Evolutionary conservation across 2,329 filamentous ascomycete species (phyloP).

Genomic region (Cercospora beticola): DNA sequence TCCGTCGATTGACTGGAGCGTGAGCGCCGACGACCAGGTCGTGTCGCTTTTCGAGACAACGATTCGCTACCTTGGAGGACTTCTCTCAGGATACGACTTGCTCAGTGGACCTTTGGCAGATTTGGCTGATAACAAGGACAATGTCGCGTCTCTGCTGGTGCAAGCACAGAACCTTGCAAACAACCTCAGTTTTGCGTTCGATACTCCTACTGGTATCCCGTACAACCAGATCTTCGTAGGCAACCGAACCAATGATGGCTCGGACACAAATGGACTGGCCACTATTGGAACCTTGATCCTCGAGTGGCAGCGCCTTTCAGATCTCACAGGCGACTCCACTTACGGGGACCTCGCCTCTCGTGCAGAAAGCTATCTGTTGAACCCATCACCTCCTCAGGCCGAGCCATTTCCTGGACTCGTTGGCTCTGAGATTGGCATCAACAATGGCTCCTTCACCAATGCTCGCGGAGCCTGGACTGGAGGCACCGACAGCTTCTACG

Average conservation of each 20-base stretch:
- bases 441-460: constrained; percentile 66
- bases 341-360: constrained; percentile 68
- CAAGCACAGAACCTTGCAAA: constrained; percentile 71
- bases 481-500: constrained; percentile 78
- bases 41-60: constrained; percentile 88
- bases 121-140: constrained; percentile 33
- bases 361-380: constrained; percentile 64
- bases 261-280: constrained; percentile 67
- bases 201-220: constrained; percentile 73
- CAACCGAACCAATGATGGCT: constrained; percentile 47
- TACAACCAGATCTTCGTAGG: constrained; percentile 66
- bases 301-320: constrained; percentile 79
- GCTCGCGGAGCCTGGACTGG: constrained; percentile 69
- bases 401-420: constrained; percentile 78
- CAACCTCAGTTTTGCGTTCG: constrained; percentile 72
- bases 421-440: constrained; percentile 65
- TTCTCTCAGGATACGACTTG: constrained; percentile 74
- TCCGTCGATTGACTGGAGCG: constrained; percentile 67
- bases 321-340: constrained; percentile 65
- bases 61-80: constrained; percentile 80
- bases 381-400: constrained; percentile 60
- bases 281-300: constrained; percentile 75
- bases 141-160: constrained; percentile 60
- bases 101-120: constrained; percentile 62
- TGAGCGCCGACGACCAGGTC: constrained; percentile 64